Base-by-base conservation (phyloP, 768 basidiomycete species). In the Dacryopinax primogenitus region DNA sequence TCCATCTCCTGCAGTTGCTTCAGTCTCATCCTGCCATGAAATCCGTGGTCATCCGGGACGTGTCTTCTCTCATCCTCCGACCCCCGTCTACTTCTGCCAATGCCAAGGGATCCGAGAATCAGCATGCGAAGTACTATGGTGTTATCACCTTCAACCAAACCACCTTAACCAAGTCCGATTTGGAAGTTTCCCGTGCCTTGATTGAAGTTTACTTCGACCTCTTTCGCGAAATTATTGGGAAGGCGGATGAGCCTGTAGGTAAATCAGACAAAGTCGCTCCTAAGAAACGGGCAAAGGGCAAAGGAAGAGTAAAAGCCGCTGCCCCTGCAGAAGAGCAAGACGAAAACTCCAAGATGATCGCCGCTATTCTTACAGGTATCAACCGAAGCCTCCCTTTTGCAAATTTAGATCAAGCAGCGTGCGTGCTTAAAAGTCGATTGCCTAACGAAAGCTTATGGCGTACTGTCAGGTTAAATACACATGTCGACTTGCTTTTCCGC, bases 11-110 rank as follows among this genome's bases (percentile, higher is more conserved):
- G 28, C 88, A 92, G 69, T 78, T 96, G 15, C 82, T 98, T 0
- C 94, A 98, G 75, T 73, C 82, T 0, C 96, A 98, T 70, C 94
- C 96, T 0, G 83, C 84, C 1, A 98, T 99, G 95, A 97, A 96
- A 76, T 71, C 78, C 0, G 83, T 97, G 65, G 78, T 99, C 66
- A 87, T 94, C 32, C 86, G 90, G 51, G 96, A 98, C 75, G 84
- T 93, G 45, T 83, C 85, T 1, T 77, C 88, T 0, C 78, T 96
- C 26, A 82, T 95, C 12, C 84, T 95, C 65, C 83, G 83, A 13
- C 86, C 88, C 1, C 65, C 66, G 1, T 32, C 65, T 1, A 39
- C 58, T 7, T 67, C 66, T 1, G 63, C 68, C 1, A 64, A 65
- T 16, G 33, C 65, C 18, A 65, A 70, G 58, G 69, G 73, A 33